Percentiles rank a stretch among this genome's conserved stretches.
Evolutionary conservation across 1,284 basidiomycete genomes (phyloP).

Genomic region (Rhodotorula sp.): DNA sequence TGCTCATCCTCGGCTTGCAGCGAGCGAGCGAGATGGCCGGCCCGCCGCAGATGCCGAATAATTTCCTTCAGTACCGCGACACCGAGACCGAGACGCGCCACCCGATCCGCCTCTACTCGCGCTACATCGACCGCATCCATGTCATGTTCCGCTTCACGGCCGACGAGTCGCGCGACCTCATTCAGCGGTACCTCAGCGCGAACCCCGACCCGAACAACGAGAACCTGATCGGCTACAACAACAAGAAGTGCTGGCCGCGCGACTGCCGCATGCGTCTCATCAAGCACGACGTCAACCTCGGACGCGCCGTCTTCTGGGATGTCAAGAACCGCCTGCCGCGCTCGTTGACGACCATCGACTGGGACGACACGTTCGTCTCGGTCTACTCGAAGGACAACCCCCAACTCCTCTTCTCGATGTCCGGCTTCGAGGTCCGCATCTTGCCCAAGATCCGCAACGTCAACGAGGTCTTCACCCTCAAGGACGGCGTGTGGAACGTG

Average conservation of each 20-base stretch:
- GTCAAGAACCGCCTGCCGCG: conserved; percentile 96
- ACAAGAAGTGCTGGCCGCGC: conserved; percentile 97
- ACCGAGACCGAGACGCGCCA: conserved; percentile 88
- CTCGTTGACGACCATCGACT: conserved; percentile 96
- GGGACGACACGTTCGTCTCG: conserved; percentile 94
- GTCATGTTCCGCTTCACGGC: conserved; percentile 98
- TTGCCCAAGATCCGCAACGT: conserved; percentile 91
- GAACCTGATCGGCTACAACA: conserved; percentile 92
- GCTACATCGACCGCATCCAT: conserved; percentile 89
- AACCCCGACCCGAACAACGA: conserved; percentile 86
- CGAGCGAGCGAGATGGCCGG: conserved; percentile 96
- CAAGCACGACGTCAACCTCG: conserved; percentile 99
- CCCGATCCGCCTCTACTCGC: conserved; percentile 87
- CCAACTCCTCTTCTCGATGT: conserved; percentile 97
- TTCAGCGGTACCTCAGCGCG: conserved; percentile 86
- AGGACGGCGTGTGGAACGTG: conserved; percentile 14
- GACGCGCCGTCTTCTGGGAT: conserved; percentile 98
- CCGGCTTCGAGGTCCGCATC: conserved; percentile 95
- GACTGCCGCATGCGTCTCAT: conserved; percentile 99
- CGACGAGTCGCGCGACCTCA: conserved; percentile 94
- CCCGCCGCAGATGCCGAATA: conserved; percentile 90
- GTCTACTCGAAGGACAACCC: conserved; percentile 93
- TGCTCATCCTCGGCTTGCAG: conserved; percentile 88
- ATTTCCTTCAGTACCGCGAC: conserved; percentile 92
- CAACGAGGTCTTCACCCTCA: conserved; percentile 85